These are phyloP conservation scores for Neofusicoccum parvum DNA, from an alignment of 2,329 filamentous ascomycete species.

Conservation along the genomic window DNA sequence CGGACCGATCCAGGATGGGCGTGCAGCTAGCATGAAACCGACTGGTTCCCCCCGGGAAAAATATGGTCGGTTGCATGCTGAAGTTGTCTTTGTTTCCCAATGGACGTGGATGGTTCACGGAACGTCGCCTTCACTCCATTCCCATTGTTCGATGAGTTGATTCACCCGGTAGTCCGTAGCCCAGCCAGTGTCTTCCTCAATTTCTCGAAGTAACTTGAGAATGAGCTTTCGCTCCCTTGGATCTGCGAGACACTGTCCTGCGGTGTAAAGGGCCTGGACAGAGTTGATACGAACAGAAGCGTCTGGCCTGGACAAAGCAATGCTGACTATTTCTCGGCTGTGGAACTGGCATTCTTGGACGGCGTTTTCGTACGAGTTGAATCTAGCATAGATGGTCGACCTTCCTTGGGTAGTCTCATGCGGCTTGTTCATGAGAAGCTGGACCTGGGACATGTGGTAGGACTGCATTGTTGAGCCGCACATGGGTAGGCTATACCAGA, in stretches of 20 bases:
- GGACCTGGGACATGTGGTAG: slow-evolving; percentile 66
- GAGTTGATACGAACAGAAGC: slow-evolving; percentile 60
- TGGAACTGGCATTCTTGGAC: slow-evolving; percentile 58
- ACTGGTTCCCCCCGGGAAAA: neutral
- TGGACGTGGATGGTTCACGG: neutral
- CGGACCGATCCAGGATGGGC: neutral
- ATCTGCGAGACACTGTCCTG: slow-evolving; percentile 62
- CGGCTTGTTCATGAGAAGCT: slow-evolving; percentile 63
- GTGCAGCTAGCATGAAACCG: neutral
- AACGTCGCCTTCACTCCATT: slow-evolving; percentile 16
- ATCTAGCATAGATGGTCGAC: slow-evolving; percentile 55
- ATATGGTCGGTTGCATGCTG: neutral
- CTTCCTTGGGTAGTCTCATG: slow-evolving; percentile 56
- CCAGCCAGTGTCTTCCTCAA: slow-evolving; percentile 66
- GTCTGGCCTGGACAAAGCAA: slow-evolving; percentile 59
- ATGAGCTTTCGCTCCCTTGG: slow-evolving; percentile 57
- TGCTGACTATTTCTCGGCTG: slow-evolving; percentile 63
- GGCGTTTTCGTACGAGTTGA: slow-evolving; percentile 60
- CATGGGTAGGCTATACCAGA: slow-evolving; percentile 66
- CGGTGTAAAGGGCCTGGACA: slow-evolving; percentile 63
- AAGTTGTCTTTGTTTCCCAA: neutral
- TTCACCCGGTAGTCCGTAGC: slow-evolving; percentile 63
- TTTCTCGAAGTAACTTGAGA: slow-evolving; percentile 57
- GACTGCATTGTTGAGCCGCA: slow-evolving; percentile 68
- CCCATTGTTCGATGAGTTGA: slow-evolving; percentile 55